phyloP scores from a whole-genome alignment of 805 yeast genomes.

The Ogataea dorogensis region DNA sequence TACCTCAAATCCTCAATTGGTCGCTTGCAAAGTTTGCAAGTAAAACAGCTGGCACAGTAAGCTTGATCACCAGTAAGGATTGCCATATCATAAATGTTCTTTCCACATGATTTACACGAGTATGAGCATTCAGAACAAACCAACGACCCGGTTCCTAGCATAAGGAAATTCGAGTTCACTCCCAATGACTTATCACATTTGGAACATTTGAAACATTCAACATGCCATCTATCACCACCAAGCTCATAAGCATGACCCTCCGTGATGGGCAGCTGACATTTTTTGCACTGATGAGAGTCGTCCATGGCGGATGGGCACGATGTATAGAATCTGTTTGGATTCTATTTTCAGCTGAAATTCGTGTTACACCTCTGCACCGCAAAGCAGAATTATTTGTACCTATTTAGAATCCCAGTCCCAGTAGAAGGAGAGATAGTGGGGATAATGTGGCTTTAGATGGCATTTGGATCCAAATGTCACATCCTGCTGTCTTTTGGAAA shows the following conservation, averaged over 20 bases:
- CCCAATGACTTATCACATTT: conserved; percentile 77
- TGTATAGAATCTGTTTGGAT: conserved; percentile 3
- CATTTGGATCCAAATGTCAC: conserved; percentile 17
- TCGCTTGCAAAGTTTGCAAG: conserved; percentile 82
- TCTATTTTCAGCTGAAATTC: conserved; percentile 4
- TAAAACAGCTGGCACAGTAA: conserved; percentile 86
- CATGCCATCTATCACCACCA: conserved; percentile 95
- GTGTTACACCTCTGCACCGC: conserved; percentile 5
- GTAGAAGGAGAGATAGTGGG: conserved; percentile 25
- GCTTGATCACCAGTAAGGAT: conserved; percentile 94
- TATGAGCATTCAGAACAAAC: conserved; percentile 93
- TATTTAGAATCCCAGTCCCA: conserved; percentile 31
- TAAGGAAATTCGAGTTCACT: conserved; percentile 85
- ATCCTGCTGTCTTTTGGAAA: conserved; percentile 12
- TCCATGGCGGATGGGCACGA: conserved; percentile 10
- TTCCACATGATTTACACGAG: conserved; percentile 78
- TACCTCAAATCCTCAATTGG: conserved; percentile 86
- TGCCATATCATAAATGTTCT: conserved; percentile 89
- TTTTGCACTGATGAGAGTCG: conserved; percentile 30
- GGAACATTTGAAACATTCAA: conserved; percentile 86
- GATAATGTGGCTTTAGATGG: conserved; percentile 15
- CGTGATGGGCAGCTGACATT: conserved; percentile 54
- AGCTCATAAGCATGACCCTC: conserved; percentile 95
- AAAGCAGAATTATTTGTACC: not conserved
- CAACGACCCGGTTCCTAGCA: conserved; percentile 87